Base-by-base conservation (phyloP, 331 rosid species). In the Pyracantha coccinea region DNA sequence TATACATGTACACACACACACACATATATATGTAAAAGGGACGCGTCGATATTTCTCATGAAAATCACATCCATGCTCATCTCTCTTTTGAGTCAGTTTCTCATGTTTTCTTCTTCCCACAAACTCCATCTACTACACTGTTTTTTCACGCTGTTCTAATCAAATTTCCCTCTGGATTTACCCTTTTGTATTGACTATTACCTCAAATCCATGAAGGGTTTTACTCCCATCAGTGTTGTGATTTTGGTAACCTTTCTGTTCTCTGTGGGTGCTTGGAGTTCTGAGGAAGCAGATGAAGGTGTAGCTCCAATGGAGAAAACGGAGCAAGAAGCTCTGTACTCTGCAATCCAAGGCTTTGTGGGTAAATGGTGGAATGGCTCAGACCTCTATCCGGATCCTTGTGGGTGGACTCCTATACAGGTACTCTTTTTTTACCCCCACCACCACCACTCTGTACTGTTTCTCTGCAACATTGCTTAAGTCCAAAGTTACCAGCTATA, bases 381-480 rank as follows among this genome's bases (percentile, higher is more conserved):
- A 25, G 88, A 87, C 87, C 96, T 95, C 80, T 95, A 86, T 87
- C 98, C 99, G 54, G 99, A 95, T 83, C 99, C 99, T 70, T 95
- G 98, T 85, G 99, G 99, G 2, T 92, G 96, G 97, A 87, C 96
- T 83, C 97, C 99, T 31, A 90, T 95, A 73, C 98, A 89, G 97
- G 99, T 92, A 58, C 68, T 7, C 1, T 8, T 1, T 31, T 27
- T 24, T 38, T 2, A 33, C 13, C 68, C 76, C 57, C 76, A 38
- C 35, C 77, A 61, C 8, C 45, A 10, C 45, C 45, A 38, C 4
- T 6, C 4, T 60, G 69, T 41, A 17, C 44, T 19, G 59, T 72
- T 6, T 58, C 25, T 60, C 24, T 7, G 55, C 55, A 16, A 17
- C 44, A 2, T 20, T 62, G 25, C 69, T 4, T 19, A 44, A 41